These are phyloP conservation scores for Vitis riparia DNA, from an alignment of 164 flowering plant genomes.

Conservation along the genomic window DNA sequence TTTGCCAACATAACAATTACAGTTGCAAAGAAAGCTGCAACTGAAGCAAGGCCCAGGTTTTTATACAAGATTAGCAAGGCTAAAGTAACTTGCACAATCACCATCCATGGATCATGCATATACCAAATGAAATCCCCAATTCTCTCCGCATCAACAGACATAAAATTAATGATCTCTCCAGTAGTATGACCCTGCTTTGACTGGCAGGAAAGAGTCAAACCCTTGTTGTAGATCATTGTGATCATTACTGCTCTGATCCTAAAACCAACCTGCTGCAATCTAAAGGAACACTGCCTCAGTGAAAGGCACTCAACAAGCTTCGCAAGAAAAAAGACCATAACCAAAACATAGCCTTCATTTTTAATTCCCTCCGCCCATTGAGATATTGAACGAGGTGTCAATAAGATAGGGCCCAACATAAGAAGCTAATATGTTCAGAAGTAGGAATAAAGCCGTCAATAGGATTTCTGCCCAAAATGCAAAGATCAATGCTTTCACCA, in stretches of 20 bases:
- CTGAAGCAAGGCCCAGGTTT: conserved; percentile 63
- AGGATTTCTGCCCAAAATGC: conserved; percentile 43
- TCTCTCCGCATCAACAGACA: conserved; percentile 77
- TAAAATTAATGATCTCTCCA: conserved; percentile 75
- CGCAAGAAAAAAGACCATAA: conserved; percentile 49
- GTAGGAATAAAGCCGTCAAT: conserved; percentile 37
- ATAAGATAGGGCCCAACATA: conserved; percentile 84
- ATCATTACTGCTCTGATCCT: conserved; percentile 46
- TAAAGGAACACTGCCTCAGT: conserved; percentile 63
- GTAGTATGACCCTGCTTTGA: conserved; percentile 61
- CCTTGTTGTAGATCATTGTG: conserved; percentile 56
- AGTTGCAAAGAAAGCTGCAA: conserved; percentile 57
- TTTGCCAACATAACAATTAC: conserved; percentile 55
- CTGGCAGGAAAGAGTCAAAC: conserved; percentile 58
- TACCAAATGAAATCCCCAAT: conserved; percentile 58
- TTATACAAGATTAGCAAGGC: conserved; percentile 63
- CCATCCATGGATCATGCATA: conserved; percentile 74
- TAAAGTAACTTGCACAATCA: conserved; percentile 49
- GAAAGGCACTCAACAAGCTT: conserved; percentile 65
- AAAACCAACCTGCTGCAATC: conserved; percentile 46
- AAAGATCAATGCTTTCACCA: conserved; percentile 37
- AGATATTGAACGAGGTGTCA: conserved; percentile 62
- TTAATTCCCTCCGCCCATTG: conserved; percentile 36
- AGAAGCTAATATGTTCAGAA: conserved; percentile 41
- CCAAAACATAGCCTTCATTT: conserved; percentile 57